Base-by-base conservation (phyloP, 2,329 filamentous ascomycete species). In the Claviceps fusiformis region DNA sequence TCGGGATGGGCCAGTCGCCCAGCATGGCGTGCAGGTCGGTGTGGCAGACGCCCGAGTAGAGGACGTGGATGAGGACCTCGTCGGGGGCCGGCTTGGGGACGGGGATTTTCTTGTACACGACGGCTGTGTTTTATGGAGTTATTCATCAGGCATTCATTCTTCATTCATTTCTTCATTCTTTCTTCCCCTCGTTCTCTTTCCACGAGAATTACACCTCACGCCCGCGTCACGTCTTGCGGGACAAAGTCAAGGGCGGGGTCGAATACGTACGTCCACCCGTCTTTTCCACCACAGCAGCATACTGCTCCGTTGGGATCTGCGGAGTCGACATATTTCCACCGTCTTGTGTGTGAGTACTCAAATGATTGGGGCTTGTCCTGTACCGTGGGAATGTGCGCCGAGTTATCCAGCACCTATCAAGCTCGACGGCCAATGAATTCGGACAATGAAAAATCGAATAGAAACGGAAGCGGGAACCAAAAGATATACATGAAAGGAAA, bases 1-100 rank as follows among this genome's bases (percentile, higher is more conserved):
- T 81, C n/a, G 75, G 70, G 53, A 95, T 72, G 53, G 91, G 90
- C 90, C 90, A 95, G 75, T 95, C 90, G 56, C 90, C 90, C 60
- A 88, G 87, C 72, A 92, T 80, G 63, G 89, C 89, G 70, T 81
- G 78, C 52, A 80, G 78, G 70, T 95, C 89, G 41, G 89, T 95
- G 76, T 95, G 89, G 79, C 89, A 95, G 62, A 95, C 89, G 68
- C 89, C 89, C 33, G 86, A 87, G 78, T 82, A 95, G 71, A 90
- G 90, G 78, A 95, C 81, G 74, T 95, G 92, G 73, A 95, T 76
- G 61, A 96, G 86, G 62, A 95, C 87, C 73, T 96, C 88, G 74
- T 95, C 90, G 53, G 90, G 85, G 27, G 85, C 89, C 44, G 91
- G 91, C 70, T 84, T 81, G 59, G 77, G 78, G 53, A 95, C 89